Base-by-base conservation (phyloP, 495 filamentous ascomycete genomes). In the Daldinia bambusicola region DNA sequence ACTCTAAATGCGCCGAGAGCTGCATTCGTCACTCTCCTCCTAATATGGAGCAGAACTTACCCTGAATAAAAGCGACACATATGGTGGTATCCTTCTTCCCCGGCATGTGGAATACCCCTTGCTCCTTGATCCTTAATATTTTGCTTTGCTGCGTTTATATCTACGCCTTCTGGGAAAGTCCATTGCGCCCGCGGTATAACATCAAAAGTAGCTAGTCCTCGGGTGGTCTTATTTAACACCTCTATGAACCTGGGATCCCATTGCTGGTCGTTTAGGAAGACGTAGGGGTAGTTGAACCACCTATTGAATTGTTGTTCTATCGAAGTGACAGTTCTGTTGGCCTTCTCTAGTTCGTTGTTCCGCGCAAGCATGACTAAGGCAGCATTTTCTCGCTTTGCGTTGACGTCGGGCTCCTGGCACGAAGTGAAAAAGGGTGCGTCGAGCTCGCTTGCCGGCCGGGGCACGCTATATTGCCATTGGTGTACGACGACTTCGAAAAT, bases 31-130 rank as follows among this genome's bases (percentile, higher is more conserved):
- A 7, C 30, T 41, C 18, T 43, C 40, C n/a, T 53, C 55, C n/a
- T 12, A 40, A 40, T 13, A 16, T 4, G 10, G 41, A 32, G 45
- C 41, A 67, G 32, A 52, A 78, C 81, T 64, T 80, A 95, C 92
- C 95, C 95, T 40, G 95, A 99, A 82, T 97, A 98, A 83, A 99
- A 99, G 55, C 95, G 88, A 79, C 93, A 96, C 93, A 96, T 96
- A 82, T 97, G 92, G 76, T 99, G 95, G 77, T 99, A 99, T 77
- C 92, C 94, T 79, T 97, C 95, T 89, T 95, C 93, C 9, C 95
- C 95, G 76, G 93, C 95, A 77, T 99, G 97, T 86, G 95, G 93
- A 71, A 97, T 94, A 22, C 94, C 94, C 58, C 84, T 84, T 79
- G 94, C 89, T 64, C 93, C 95, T 78, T 98, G 95, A 76, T 91